Conservation (phyloP, 148 eudicot species). For the Arbutus unedo region DNA sequence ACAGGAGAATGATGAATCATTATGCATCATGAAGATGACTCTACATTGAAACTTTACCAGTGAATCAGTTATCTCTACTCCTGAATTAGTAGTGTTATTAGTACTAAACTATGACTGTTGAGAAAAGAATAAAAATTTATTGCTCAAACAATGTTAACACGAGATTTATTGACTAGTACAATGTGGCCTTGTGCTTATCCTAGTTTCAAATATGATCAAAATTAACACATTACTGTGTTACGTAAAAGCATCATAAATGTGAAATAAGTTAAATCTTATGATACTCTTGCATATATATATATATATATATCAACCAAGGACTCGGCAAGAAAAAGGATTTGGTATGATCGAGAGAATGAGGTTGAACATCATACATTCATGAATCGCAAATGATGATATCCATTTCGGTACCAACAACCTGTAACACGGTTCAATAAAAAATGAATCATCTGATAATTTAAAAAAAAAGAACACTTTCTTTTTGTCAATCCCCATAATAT, state of each 20-base stretch:
- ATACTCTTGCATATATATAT: constrained; percentile 10
- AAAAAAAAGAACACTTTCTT: not conserved
- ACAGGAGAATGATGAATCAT: too few relatives aligned
- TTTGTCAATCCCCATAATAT: not conserved
- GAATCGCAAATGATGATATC: constrained; percentile 9
- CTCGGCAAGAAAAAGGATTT: constrained; percentile 1
- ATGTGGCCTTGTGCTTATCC: too few relatives aligned
- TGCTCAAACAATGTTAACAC: too few relatives aligned
- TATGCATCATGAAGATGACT: too few relatives aligned
- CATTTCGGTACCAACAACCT: not conserved
- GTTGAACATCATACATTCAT: not conserved
- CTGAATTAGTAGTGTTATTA: too few relatives aligned
- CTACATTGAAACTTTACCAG: too few relatives aligned
- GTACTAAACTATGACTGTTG: too few relatives aligned
- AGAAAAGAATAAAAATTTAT: too few relatives aligned
- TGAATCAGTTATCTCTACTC: too few relatives aligned
- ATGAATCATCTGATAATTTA: not conserved
- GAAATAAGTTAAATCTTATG: constrained; percentile 7
- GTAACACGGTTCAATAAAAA: not conserved
- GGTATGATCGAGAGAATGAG: constrained; percentile 12
- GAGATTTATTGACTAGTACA: too few relatives aligned
- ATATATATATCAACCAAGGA: not conserved
- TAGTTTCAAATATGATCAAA: too few relatives aligned
- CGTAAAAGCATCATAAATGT: not conserved
- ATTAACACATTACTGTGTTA: too few relatives aligned